phyloP scores from a whole-genome alignment of 441 rosid species.

The Jatropha podagrica region DNA sequence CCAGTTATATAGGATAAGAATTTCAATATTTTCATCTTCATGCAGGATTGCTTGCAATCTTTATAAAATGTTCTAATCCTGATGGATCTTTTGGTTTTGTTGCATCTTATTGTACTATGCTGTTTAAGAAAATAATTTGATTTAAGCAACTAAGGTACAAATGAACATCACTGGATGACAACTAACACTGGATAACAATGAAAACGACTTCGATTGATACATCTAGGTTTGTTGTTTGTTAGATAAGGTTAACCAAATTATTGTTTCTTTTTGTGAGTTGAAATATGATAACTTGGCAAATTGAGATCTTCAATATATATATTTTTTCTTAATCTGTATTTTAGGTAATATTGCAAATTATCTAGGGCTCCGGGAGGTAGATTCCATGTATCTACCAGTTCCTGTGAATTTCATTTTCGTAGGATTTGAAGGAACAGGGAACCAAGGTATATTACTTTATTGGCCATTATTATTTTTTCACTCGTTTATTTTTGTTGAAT shows the following conservation, averaged over 20 bases:
- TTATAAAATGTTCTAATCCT: background rate
- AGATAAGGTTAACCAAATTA: background rate
- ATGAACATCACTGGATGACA: background rate
- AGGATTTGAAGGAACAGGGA: constrained; percentile 97
- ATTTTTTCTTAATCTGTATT: constrained; percentile 19
- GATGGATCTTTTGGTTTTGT: background rate
- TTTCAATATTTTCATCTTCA: background rate
- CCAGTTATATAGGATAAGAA: background rate
- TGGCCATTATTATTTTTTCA: background rate
- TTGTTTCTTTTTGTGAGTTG: background rate
- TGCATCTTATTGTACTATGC: background rate
- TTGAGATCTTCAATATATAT: background rate
- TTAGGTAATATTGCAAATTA: constrained; percentile 88
- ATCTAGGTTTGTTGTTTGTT: background rate
- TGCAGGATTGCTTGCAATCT: background rate
- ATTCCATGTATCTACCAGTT: constrained; percentile 82
- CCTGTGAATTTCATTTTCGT: constrained; percentile 95
- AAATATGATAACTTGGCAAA: background rate
- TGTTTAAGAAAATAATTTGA: background rate
- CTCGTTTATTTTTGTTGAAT: background rate
- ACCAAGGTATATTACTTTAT: constrained; percentile 59
- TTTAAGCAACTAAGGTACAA: background rate
- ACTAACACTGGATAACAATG: background rate
- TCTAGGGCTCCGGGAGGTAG: constrained; percentile 84
- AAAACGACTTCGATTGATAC: background rate